Evolutionary conservation across 2,329 filamentous ascomycete species (phyloP).

Genomic region (Scleromitrula shiraiana): DNA sequence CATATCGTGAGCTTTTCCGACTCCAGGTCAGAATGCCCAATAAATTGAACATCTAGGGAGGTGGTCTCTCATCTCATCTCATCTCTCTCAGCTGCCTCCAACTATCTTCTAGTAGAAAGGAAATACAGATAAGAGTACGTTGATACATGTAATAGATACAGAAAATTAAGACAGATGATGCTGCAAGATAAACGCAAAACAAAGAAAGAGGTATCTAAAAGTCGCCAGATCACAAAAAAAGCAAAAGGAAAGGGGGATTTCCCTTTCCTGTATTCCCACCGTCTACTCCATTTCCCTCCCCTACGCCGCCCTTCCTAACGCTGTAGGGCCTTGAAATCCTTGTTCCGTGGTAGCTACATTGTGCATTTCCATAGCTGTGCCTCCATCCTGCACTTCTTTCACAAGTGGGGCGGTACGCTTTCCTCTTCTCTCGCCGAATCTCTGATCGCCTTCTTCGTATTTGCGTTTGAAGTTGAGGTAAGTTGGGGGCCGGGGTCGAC

Average conservation of each 20-base stretch:
- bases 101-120: too few relatives aligned
- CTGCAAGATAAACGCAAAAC: background rate
- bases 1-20: background rate
- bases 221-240: background rate
- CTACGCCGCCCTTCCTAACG: conserved; percentile 11
- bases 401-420: conserved; percentile 41
- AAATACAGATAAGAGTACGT: too few relatives aligned
- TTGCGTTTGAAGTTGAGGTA: conserved; percentile 79
- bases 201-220: conserved; percentile 7
- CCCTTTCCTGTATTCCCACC: background rate
- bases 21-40: background rate
- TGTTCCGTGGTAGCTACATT: conserved; percentile 36
- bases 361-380: conserved; percentile 64
- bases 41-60: background rate
- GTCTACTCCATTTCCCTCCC: background rate
- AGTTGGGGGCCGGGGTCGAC: conserved; percentile 75
- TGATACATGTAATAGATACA: too few relatives aligned
- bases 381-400: conserved; percentile 43
- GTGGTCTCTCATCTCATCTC: background rate
- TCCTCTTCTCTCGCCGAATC: conserved; percentile 56
- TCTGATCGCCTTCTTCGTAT: conserved; percentile 76
- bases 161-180: too few relatives aligned
- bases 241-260: background rate
- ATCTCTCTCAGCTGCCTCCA: too few relatives aligned
- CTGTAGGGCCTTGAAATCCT: conserved; percentile 46